Percentiles rank a stretch among this genome's conserved stretches.
phyloP scores from a whole-genome alignment of 352 stramenopile genomes.

The Pythium biforme region DNA sequence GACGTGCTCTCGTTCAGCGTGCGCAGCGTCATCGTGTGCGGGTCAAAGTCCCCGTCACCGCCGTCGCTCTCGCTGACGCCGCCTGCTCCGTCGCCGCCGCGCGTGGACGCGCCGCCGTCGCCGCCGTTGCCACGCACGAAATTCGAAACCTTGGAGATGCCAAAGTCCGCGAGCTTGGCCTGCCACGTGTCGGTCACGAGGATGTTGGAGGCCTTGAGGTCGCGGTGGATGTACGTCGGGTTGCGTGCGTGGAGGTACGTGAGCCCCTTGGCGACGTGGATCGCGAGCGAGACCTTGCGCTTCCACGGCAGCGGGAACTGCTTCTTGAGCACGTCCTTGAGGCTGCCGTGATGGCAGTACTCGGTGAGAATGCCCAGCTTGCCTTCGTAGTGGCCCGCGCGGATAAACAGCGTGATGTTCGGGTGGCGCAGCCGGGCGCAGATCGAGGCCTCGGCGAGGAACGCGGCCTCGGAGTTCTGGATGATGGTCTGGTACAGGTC shows the following conservation, averaged over 20 bases:
- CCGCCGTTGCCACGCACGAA: slow-evolving; percentile 37
- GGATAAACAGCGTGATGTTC: slow-evolving; percentile 75
- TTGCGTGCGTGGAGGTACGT: slow-evolving; percentile 74
- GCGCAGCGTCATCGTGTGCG: slow-evolving; percentile 32
- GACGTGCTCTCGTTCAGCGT: slow-evolving; percentile 57
- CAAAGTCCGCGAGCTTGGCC: slow-evolving; percentile 53
- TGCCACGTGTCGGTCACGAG: slow-evolving; percentile 72
- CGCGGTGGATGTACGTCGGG: slow-evolving; percentile 71
- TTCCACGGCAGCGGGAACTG: slow-evolving; percentile 57
- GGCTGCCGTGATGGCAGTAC: slow-evolving; percentile 60
- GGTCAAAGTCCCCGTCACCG: slow-evolving; percentile 9
- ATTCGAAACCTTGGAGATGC: slow-evolving; percentile 32
- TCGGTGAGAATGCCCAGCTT: slow-evolving; percentile 72
- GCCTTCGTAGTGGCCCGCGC: slow-evolving; percentile 56
- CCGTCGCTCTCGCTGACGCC: slow-evolving; percentile 6
- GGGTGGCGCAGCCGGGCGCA: slow-evolving; percentile 60
- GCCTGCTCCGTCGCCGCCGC: slow-evolving; percentile 1
- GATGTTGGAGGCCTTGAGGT: slow-evolving; percentile 76
- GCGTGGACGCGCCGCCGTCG: slow-evolving; percentile 30
- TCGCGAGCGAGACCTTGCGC: slow-evolving; percentile 52
- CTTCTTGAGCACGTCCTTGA: slow-evolving; percentile 72
- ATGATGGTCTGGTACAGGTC: slow-evolving; percentile 74
- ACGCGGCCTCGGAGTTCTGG: slow-evolving; percentile 61
- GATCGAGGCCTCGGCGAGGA: slow-evolving; percentile 61
- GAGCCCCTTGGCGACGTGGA: slow-evolving; percentile 60